A percentile compares a stretch with the other conserved stretches of the same genome.
Evolutionary conservation across 768 basidiomycete species (phyloP).

Genomic region (Tylopilus rubrobrunneus): DNA sequence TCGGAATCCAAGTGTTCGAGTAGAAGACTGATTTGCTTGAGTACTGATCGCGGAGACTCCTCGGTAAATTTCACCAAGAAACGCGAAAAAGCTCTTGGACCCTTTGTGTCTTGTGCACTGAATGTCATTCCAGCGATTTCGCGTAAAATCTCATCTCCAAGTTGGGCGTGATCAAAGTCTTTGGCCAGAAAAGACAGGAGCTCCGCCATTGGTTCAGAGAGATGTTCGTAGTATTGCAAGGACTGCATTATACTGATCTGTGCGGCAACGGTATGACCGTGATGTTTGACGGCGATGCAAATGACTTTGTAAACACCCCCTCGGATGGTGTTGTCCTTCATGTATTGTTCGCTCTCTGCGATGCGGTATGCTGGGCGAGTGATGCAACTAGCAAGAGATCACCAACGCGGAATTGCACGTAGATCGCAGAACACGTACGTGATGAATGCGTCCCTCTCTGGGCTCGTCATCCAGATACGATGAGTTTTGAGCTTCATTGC

Average conservation of each 20-base stretch:
- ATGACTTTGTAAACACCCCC: constrained; percentile 82
- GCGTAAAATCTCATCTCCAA: constrained; percentile 87
- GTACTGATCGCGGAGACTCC: constrained; percentile 68
- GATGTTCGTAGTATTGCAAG: constrained; percentile 91
- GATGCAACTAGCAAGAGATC: constrained; percentile 58
- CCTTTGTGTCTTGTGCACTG: constrained; percentile 79
- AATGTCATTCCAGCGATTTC: constrained; percentile 82
- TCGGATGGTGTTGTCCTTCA: constrained; percentile 74
- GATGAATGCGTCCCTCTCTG: constrained; percentile 83
- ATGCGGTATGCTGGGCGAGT: constrained; percentile 86
- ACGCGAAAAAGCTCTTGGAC: constrained; percentile 76
- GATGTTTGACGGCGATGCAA: constrained; percentile 88
- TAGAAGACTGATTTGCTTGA: constrained; percentile 87
- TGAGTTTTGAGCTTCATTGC: constrained; percentile 65
- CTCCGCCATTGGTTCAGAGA: constrained; percentile 93
- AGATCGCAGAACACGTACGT: constrained; percentile 35
- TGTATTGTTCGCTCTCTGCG: constrained; percentile 80
- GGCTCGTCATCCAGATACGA: constrained; percentile 86
- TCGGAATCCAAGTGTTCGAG: constrained; percentile 89
- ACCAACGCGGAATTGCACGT: background rate
- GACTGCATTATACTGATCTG: constrained; percentile 90
- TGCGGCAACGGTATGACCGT: constrained; percentile 76
- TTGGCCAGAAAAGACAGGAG: constrained; percentile 73
- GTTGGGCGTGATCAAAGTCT: constrained; percentile 84
- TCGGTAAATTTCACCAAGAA: constrained; percentile 85